A percentile compares a stretch with the other conserved stretches of the same genome.
Evolutionary conservation across 805 yeast species (phyloP).

Genomic region (Clavispora carvajalis): DNA sequence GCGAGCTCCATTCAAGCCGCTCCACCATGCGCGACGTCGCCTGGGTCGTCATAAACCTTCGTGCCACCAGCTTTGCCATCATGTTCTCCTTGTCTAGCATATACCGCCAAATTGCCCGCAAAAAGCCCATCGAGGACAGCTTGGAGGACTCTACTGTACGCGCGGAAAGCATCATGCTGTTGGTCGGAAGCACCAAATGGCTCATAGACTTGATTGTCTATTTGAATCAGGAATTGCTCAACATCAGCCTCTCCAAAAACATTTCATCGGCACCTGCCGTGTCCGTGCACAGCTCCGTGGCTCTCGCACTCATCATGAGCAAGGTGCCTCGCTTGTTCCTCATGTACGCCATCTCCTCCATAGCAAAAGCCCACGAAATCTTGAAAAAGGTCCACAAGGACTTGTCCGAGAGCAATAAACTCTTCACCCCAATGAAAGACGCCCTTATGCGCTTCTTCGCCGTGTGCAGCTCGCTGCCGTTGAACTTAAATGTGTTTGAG

Average conservation of each 20-base stretch:
- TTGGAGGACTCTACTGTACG: constrained; percentile 51
- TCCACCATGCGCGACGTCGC: constrained; percentile 45
- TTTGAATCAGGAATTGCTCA: constrained; percentile 66
- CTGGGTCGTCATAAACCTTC: constrained; percentile 59
- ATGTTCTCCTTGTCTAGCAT: constrained; percentile 57
- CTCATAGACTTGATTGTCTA: constrained; percentile 71
- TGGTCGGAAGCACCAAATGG: constrained; percentile 84
- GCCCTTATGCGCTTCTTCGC: constrained; percentile 47
- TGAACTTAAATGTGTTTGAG: constrained; percentile 53
- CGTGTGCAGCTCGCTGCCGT: constrained; percentile 46
- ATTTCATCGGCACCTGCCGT: constrained; percentile 17
- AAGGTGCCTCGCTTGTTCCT: constrained; percentile 67
- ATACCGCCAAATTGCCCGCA: constrained; percentile 61
- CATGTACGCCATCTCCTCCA: constrained; percentile 60
- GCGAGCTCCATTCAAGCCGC: constrained; percentile 34
- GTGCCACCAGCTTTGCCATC: constrained; percentile 66
- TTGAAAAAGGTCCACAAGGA: constrained; percentile 54
- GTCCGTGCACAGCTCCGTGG: constrained; percentile 36
- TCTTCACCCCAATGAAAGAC: constrained; percentile 47
- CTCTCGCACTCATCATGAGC: constrained; percentile 55
- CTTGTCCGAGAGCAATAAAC: constrained; percentile 33
- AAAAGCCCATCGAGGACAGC: constrained; percentile 47
- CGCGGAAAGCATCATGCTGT: constrained; percentile 55
- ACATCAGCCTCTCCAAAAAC: constrained; percentile 29
- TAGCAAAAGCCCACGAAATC: constrained; percentile 56